These are phyloP conservation scores for Aaosphaeria pasadenensis DNA, from an alignment of 2,329 filamentous ascomycete genomes.

Conservation along the genomic window DNA sequence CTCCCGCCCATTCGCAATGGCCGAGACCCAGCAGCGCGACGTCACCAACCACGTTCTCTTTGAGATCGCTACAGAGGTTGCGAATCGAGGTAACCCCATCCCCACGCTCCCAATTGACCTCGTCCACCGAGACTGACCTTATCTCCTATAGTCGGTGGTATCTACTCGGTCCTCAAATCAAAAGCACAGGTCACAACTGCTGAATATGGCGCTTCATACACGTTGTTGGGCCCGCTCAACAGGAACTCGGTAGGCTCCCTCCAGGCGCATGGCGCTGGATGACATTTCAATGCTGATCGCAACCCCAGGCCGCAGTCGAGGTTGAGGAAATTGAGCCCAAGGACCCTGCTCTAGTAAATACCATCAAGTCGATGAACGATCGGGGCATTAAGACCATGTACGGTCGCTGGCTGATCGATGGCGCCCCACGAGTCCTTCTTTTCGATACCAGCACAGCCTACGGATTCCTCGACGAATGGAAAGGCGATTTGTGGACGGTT, in stretches of 20 bases:
- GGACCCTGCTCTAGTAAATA: conserved; percentile 72
- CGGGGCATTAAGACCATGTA: conserved; percentile 88
- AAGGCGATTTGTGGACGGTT: conserved; percentile 88
- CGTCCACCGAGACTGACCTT: conserved; percentile 3
- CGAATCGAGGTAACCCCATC: conserved; percentile 73
- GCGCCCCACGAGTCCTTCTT: conserved; percentile 86
- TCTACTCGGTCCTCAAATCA: conserved; percentile 98
- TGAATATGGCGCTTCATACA: conserved; percentile 98
- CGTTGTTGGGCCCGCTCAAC: conserved; percentile 91
- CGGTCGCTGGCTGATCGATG: conserved; percentile 96
- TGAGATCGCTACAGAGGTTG: conserved; percentile 94
- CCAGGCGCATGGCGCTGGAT: neutral
- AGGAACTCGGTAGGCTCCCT: conserved; percentile 69
- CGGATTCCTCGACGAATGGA: conserved; percentile 91
- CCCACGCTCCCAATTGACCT: conserved; percentile 2
- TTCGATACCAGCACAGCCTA: conserved; percentile 96
- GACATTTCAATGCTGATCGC: neutral
- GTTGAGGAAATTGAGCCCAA: conserved; percentile 89
- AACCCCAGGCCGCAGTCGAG: conserved; percentile 81
- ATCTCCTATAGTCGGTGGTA: conserved; percentile 73
- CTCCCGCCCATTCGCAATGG: conserved; percentile 17
- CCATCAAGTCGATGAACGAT: conserved; percentile 89
- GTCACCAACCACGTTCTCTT: conserved; percentile 96
- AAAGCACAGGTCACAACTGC: conserved; percentile 97
- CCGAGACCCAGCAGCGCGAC: conserved; percentile 51